Evolutionary conservation across 139 green algal genomes (phyloP).

Genomic region (Nannochloris sp.): DNA sequence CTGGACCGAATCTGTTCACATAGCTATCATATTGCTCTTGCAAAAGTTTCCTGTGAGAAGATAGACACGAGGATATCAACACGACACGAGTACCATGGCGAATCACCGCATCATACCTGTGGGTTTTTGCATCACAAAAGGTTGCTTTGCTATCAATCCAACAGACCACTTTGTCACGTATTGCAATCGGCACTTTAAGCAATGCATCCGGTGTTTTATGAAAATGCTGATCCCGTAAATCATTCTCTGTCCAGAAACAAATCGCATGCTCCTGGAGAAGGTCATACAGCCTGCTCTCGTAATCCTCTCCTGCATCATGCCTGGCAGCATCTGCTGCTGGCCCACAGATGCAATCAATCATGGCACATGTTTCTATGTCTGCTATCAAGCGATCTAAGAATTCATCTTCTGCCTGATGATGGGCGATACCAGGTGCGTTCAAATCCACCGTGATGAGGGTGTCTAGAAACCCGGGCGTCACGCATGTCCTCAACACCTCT

Average conservation of each 20-base stretch:
- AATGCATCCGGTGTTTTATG: conserved; percentile 79
- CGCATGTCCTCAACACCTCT: background rate
- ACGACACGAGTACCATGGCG: conserved; percentile 29
- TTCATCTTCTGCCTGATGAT: background rate
- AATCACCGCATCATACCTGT: background rate
- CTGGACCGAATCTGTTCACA: conserved; percentile 72
- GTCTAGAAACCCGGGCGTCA: background rate
- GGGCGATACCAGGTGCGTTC: background rate
- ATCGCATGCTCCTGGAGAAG: conserved; percentile 43
- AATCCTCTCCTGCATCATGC: conserved; percentile 44
- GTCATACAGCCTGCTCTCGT: conserved; percentile 60
- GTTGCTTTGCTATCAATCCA: conserved; percentile 95
- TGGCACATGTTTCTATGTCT: conserved; percentile 9
- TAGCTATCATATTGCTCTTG: conserved; percentile 63
- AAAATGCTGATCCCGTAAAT: conserved; percentile 61
- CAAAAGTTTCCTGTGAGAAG: background rate
- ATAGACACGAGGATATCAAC: background rate
- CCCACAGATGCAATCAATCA: conserved; percentile 5
- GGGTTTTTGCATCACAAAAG: conserved; percentile 66
- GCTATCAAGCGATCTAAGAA: conserved; percentile 11
- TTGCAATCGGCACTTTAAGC: conserved; percentile 67
- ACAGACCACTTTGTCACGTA: conserved; percentile 57
- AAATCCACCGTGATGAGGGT: no score
- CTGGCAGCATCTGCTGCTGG: conserved; percentile 8
- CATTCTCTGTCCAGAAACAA: conserved; percentile 66